Percentiles rank a stretch among this genome's conserved stretches.
Conservation (phyloP, 2,329 filamentous ascomycete genomes). For the Xylariaceae sp. region DNA sequence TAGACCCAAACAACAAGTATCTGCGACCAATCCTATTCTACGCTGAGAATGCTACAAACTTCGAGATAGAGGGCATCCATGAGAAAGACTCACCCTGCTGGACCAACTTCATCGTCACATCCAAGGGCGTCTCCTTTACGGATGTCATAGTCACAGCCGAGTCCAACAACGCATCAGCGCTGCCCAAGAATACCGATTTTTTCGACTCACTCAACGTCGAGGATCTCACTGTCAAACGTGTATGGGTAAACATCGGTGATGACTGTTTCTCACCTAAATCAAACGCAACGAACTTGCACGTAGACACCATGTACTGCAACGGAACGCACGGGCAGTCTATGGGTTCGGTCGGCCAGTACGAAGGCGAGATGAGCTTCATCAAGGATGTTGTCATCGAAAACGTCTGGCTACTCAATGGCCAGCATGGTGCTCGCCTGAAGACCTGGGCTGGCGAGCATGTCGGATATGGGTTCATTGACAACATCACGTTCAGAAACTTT, state of each 20-base stretch:
- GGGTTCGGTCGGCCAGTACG: slow-evolving; percentile 64
- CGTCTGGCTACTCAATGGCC: slow-evolving; percentile 57
- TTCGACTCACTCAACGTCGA: slow-evolving; percentile 66
- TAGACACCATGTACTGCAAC: slow-evolving; percentile 66
- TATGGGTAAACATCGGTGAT: slow-evolving; percentile 61
- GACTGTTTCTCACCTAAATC: slow-evolving; percentile 68
- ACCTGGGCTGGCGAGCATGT: slow-evolving; percentile 63
- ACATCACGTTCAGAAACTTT: slow-evolving; percentile 65
- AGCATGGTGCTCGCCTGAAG: slow-evolving; percentile 65
- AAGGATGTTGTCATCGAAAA: slow-evolving; percentile 65
- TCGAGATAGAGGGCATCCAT: slow-evolving; percentile 62
- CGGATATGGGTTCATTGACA: slow-evolving; percentile 65
- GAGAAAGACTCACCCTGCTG: slow-evolving; percentile 67
- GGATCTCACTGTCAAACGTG: slow-evolving; percentile 56
- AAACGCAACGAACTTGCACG: slow-evolving; percentile 62
- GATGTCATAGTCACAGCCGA: slow-evolving; percentile 60
- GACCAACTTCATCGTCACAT: slow-evolving; percentile 67
- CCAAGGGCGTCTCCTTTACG: slow-evolving; percentile 58
- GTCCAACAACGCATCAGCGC: slow-evolving; percentile 50
- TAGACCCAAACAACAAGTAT: slow-evolving; percentile 60
- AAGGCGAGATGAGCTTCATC: slow-evolving; percentile 59
- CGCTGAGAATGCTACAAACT: slow-evolving; percentile 64
- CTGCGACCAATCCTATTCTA: slow-evolving; percentile 66
- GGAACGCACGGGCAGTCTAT: slow-evolving; percentile 63
- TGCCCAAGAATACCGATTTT: slow-evolving; percentile 67